Conservation (phyloP, 192 early-diverging fungal genomes). For the Rhizophagus prolifer region DNA sequence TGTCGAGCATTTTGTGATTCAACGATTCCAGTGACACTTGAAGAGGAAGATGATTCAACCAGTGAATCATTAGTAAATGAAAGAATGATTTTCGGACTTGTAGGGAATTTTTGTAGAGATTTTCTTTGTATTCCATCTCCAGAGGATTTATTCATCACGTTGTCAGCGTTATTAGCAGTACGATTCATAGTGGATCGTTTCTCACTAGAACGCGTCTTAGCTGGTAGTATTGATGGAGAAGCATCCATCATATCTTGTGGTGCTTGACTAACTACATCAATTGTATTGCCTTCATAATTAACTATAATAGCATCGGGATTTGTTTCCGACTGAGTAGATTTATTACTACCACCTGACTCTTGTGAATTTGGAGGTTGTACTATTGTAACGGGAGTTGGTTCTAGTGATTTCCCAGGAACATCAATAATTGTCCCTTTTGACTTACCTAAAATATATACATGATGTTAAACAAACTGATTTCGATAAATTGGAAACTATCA, state of each 20-base stretch:
- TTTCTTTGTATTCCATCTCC: not conserved
- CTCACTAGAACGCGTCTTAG: not conserved
- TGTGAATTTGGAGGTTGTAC: not conserved
- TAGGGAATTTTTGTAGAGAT: not conserved
- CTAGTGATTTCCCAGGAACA: not conserved
- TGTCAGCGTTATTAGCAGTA: too few species aligned
- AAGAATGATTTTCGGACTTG: not conserved
- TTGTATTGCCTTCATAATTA: not conserved
- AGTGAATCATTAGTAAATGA: not conserved
- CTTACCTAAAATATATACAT: not conserved
- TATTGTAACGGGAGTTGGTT: not conserved
- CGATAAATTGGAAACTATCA: not conserved
- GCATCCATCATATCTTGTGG: not conserved
- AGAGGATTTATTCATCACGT: not conserved
- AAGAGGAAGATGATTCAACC: not conserved
- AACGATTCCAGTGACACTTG: not conserved
- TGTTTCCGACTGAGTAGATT: not conserved
- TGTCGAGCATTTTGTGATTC: not conserved
- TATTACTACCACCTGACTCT: not conserved
- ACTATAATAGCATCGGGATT: not conserved
- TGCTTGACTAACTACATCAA: not conserved
- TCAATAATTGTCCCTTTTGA: not conserved
- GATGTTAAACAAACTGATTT: not conserved
- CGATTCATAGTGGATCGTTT: not conserved
- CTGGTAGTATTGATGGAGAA: not conserved